Conservation (phyloP, 768 basidiomycete genomes). For the Calocybe gangraenosa region DNA sequence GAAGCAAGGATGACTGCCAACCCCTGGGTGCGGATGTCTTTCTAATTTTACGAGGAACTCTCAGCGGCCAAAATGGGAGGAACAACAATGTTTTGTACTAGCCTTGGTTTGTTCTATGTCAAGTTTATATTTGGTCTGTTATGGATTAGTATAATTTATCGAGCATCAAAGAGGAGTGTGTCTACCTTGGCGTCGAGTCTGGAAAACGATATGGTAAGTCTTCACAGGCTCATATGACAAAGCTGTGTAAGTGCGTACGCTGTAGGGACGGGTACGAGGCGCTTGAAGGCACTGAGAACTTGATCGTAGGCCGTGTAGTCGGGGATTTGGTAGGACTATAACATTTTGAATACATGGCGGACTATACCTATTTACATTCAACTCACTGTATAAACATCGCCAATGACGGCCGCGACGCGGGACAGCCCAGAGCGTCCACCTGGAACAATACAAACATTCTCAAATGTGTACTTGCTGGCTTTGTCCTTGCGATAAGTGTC, state of each 20-base stretch:
- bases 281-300: conserved; percentile 79
- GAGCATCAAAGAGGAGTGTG: background rate
- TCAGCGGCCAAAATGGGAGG: conserved; percentile 18
- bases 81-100: conserved; percentile 4
- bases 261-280: conserved; percentile 88
- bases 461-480: conserved; percentile 79
- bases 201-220: background rate
- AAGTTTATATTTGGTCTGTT: conserved; percentile 67
- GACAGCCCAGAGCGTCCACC: conserved; percentile 90
- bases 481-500: conserved; percentile 80
- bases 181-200: conserved; percentile 31
- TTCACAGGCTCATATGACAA: conserved; percentile 21
- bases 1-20: conserved; percentile 83
- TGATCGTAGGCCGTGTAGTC: conserved; percentile 91
- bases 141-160: conserved; percentile 5
- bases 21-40: conserved; percentile 80
- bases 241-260: conserved; percentile 48
- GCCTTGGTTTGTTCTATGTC: conserved; percentile 80
- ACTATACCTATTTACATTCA: too few relatives aligned
- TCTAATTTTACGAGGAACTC: conserved; percentile 41
- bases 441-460: conserved; percentile 94
- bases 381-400: conserved; percentile 79
- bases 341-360: conserved; percentile 8
- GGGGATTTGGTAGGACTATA: conserved; percentile 82
- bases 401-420: conserved; percentile 87